These are phyloP conservation scores for Dacryopinax spathularia DNA, from an alignment of 768 basidiomycete genomes.

Conservation along the genomic window DNA sequence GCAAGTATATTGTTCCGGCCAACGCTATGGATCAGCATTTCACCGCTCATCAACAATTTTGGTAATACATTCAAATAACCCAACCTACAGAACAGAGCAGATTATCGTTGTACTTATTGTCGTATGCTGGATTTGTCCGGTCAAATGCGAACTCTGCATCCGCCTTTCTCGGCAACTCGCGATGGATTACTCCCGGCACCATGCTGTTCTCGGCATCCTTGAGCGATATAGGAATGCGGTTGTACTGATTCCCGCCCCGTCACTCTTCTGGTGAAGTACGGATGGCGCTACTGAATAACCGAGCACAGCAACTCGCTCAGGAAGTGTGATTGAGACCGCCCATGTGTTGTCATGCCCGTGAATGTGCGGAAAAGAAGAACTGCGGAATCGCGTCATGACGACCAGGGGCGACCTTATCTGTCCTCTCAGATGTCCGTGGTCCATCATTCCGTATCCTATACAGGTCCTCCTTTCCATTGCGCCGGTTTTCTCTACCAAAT, in stretches of 20 bases:
- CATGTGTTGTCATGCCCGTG: conserved; percentile 1
- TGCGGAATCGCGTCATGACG: neutral
- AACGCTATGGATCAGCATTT: neutral
- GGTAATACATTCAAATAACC: neutral
- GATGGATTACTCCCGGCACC: neutral
- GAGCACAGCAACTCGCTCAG: neutral
- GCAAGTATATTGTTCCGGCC: neutral
- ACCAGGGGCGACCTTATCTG: neutral
- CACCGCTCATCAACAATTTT: neutral
- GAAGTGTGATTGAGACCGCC: neutral
- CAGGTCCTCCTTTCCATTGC: no score
- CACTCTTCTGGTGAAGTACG: neutral
- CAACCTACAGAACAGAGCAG: neutral
- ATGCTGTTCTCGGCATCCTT: neutral
- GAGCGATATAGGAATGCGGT: no score
- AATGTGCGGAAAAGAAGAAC: conserved; percentile 1
- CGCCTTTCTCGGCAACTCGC: neutral
- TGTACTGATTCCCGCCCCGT: neutral
- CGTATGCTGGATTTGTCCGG: neutral
- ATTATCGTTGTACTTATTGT: neutral
- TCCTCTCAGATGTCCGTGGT: no score
- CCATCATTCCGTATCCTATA: no score
- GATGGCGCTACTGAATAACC: neutral
- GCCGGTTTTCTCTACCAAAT: no score
- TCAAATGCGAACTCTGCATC: neutral